A percentile compares a stretch with the other conserved stretches of the same genome.
These are phyloP conservation scores for Dendrocalamus sinicus DNA, from an alignment of 176 grass and related monocot genomes.

Conservation along the genomic window DNA sequence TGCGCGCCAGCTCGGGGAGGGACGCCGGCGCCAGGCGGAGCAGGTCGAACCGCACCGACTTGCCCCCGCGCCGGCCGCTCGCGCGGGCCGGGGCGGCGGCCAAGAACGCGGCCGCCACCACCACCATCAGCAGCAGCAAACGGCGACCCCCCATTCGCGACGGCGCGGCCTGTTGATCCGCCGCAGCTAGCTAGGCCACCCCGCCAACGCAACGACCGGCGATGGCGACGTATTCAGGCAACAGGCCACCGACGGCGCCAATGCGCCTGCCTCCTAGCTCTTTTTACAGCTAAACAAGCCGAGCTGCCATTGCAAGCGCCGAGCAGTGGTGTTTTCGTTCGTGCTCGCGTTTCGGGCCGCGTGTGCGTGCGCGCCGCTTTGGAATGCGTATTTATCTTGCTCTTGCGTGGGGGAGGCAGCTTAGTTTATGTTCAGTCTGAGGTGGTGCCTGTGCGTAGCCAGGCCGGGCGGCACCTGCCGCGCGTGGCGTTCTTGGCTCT, in stretches of 20 bases:
- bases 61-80: slow-evolving; percentile 18
- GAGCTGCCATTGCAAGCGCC: background rate
- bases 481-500: slow-evolving; percentile 33
- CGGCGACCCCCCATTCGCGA: slow-evolving; percentile 45
- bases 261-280: background rate
- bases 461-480: slow-evolving; percentile 21
- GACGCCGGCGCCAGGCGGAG: background rate
- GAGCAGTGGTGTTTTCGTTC: background rate
- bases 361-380: slow-evolving; percentile 39
- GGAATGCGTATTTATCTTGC: slow-evolving; percentile 60
- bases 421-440: background rate
- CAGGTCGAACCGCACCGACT: slow-evolving; percentile 40
- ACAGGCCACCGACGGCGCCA: background rate
- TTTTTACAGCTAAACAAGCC: background rate
- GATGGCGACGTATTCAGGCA: too few relatives aligned
- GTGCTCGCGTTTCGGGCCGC: slow-evolving; percentile 35
- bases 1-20: slow-evolving; percentile 17
- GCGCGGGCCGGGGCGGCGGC: background rate
- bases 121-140: background rate
- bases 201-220: background rate
- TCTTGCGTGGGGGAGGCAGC: slow-evolving; percentile 4
- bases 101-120: background rate
- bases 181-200: background rate
- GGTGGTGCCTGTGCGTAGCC: background rate
- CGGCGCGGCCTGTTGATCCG: slow-evolving; percentile 19